Percentiles rank a stretch among this genome's conserved stretches.
Evolutionary conservation across 192 early-diverging fungal species (phyloP).

Genomic region (Coemansia biformis): DNA sequence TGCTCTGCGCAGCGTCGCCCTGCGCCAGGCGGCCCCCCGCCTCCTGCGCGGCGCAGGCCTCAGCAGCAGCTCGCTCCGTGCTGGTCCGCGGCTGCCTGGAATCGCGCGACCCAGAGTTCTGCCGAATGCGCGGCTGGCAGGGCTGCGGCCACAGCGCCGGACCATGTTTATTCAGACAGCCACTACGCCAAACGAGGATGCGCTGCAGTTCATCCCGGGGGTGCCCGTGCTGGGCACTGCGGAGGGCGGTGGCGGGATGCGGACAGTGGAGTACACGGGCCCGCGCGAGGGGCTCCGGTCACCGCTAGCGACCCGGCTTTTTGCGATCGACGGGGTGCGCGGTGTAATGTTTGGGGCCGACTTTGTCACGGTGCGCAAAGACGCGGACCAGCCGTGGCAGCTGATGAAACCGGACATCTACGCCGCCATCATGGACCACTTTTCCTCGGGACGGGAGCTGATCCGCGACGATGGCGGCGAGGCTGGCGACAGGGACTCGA

Average conservation of each 20-base stretch:
- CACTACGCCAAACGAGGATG: conserved; percentile 88
- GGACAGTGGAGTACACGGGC: conserved; percentile 80
- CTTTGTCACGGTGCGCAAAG: conserved; percentile 93
- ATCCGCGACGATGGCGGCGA: conserved; percentile 50
- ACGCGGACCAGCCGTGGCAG: conserved; percentile 86
- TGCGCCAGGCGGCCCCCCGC: too few species aligned
- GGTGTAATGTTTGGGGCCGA: conserved; percentile 89
- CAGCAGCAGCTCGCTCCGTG: too few species aligned
- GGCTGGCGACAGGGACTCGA: conserved; percentile 10
- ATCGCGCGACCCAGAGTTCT: too few species aligned
- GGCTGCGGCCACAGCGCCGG: conserved; percentile 7
- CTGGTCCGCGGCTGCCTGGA: too few species aligned
- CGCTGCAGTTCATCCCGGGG: conserved; percentile 96
- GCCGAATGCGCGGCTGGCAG: not conserved
- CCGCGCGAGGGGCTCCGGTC: conserved; percentile 71
- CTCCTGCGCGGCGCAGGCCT: too few species aligned
- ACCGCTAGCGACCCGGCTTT: conserved; percentile 85
- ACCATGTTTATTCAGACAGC: conserved; percentile 88
- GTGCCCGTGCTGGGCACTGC: conserved; percentile 63
- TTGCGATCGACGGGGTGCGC: conserved; percentile 87
- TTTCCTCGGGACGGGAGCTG: conserved; percentile 79
- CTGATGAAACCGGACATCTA: conserved; percentile 98
- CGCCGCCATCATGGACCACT: conserved; percentile 91
- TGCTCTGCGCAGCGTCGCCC: too few species aligned
- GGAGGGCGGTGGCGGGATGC: conserved; percentile 20